Percentiles rank a stretch among this genome's conserved stretches.
Evolutionary conservation across 2,329 filamentous ascomycete genomes (phyloP).

Genomic region (Sclerotinia spermophila): DNA sequence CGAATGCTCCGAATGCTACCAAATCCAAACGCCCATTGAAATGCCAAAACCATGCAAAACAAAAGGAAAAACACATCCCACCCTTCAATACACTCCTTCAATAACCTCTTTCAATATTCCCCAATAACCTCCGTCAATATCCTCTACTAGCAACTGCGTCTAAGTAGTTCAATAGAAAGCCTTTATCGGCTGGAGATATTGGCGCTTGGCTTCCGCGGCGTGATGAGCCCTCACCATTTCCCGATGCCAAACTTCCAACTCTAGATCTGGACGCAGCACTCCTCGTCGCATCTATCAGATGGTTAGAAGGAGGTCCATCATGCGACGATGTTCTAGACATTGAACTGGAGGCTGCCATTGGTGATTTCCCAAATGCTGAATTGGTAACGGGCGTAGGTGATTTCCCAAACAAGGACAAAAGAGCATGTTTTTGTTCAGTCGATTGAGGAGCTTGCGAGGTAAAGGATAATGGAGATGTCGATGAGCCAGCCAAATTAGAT

Average conservation of each 20-base stretch:
- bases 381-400: conserved; percentile 16
- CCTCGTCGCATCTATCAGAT: conserved; percentile 19
- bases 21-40: conserved; percentile 13
- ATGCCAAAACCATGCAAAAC: conserved; percentile 13
- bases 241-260: conserved; percentile 34
- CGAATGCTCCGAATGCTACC: conserved; percentile 11
- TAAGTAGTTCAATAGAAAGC: conserved; percentile 72
- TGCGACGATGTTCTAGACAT: conserved; percentile 15
- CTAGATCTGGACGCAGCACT: conserved; percentile 30
- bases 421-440: conserved; percentile 44
- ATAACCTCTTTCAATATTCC: too few species aligned
- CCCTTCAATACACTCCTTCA: background rate
- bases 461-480: conserved; percentile 8
- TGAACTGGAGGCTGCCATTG: conserved; percentile 17
- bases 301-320: conserved; percentile 18
- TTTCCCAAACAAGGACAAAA: conserved; percentile 38
- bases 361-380: conserved; percentile 30
- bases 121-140: conserved; percentile 8
- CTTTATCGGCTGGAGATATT: conserved; percentile 68
- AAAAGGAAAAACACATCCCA: background rate
- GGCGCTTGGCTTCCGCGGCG: conserved; percentile 50
- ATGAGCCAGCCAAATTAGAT: background rate
- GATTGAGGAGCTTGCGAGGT: conserved; percentile 39
- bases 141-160: conserved; percentile 43
- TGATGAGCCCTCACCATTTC: conserved; percentile 24